Conservation (phyloP, 192 early-diverging fungal genomes). For the Backusella macrospora region DNA sequence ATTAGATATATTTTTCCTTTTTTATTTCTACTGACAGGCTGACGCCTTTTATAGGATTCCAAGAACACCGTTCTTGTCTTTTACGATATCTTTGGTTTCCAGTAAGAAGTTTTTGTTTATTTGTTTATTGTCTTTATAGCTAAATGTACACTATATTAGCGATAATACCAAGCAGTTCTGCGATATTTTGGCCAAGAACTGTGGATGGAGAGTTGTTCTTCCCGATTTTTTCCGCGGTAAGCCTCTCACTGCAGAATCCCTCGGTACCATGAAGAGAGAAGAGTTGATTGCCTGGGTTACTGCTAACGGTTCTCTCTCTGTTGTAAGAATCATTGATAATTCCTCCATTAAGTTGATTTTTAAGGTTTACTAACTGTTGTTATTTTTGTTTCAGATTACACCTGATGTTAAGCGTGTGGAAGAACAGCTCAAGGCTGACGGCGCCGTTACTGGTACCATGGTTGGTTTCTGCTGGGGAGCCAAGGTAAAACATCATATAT, state of each 20-base stretch:
- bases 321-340: not conserved
- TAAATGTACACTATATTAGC: conserved; percentile 20
- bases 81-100: conserved; percentile 72
- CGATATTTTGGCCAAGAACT: conserved; percentile 49
- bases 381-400: not conserved
- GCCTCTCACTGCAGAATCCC: conserved; percentile 45
- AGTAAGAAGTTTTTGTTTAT: conserved; percentile 29
- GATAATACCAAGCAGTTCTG: conserved; percentile 67
- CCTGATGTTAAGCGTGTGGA: conserved; percentile 18
- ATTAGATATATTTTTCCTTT: not conserved
- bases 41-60: conserved; percentile 33
- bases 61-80: conserved; percentile 66
- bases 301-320: not conserved
- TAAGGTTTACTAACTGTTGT: not conserved
- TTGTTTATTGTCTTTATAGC: not conserved
- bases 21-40: not conserved
- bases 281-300: not conserved
- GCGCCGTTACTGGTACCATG: conserved; percentile 50
- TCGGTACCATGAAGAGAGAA: not conserved
- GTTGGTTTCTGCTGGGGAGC: conserved; percentile 79
- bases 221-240: conserved; percentile 68
- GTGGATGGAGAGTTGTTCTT: conserved; percentile 64
- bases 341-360: too few relatives aligned
- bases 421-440: conserved; percentile 45
- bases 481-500: conserved; percentile 31